A percentile compares a stretch with the other conserved stretches of the same genome.
These are phyloP conservation scores for Spizellomyces sp. DNA, from an alignment of 192 early-diverging fungal genomes.

Conservation along the genomic window DNA sequence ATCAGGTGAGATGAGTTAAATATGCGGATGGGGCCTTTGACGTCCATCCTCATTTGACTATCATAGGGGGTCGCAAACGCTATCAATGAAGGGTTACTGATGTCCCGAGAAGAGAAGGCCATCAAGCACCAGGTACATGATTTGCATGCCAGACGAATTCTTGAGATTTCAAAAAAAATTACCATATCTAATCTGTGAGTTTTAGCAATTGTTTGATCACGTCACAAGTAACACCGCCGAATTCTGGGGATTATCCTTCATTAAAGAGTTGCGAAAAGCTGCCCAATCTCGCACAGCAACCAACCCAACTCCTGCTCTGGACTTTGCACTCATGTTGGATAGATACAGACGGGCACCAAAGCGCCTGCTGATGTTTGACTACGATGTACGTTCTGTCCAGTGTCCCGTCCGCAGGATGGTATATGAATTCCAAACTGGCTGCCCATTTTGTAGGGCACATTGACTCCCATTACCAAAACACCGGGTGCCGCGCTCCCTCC, in stretches of 20 bases:
- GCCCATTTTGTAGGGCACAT: constrained; percentile 68
- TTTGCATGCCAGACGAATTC: neutral
- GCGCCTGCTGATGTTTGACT: constrained; percentile 91
- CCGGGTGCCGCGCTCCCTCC: constrained; percentile 82
- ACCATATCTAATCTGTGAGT: neutral
- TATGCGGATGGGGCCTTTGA: no score
- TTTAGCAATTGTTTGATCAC: constrained; percentile 73
- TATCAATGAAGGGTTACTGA: constrained; percentile 85
- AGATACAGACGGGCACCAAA: constrained; percentile 63
- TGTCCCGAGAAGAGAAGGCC: constrained; percentile 75
- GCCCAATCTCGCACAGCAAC: constrained; percentile 44
- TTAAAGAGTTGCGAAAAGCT: constrained; percentile 70
- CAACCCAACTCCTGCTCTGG: constrained; percentile 54
- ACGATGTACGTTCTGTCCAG: constrained; percentile 64
- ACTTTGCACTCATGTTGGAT: constrained; percentile 32
- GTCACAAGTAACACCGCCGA: constrained; percentile 81
- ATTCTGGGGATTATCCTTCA: constrained; percentile 84
- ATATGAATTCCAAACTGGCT: neutral
- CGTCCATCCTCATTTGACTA: neutral
- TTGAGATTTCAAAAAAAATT: no score
- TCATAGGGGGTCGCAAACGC: constrained; percentile 77
- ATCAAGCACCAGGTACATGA: constrained; percentile 68
- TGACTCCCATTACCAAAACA: constrained; percentile 87
- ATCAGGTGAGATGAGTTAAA: constrained; percentile 32
- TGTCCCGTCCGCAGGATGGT: neutral